These are phyloP conservation scores for Dorcoceras hygrometricum DNA, from an alignment of 257 asterid species.

Conservation along the genomic window DNA sequence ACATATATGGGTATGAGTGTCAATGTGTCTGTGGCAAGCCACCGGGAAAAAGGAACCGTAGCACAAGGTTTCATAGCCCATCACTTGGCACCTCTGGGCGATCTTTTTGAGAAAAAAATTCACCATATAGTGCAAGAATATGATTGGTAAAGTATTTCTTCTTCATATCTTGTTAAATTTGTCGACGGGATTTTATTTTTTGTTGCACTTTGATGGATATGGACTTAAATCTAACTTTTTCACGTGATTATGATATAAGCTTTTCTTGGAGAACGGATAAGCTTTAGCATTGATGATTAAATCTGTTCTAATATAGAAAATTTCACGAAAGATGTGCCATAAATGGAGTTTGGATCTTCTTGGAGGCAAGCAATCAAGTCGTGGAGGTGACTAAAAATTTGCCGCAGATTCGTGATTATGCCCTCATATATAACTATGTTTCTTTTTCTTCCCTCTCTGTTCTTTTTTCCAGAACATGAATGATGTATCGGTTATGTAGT, in stretches of 20 bases:
- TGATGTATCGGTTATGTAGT: neutral
- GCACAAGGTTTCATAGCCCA: constrained; percentile 42
- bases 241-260: too few species aligned
- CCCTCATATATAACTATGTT: neutral
- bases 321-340: neutral
- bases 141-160: neutral
- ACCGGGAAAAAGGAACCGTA: constrained; percentile 26
- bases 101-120: constrained; percentile 43
- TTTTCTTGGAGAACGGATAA: too few species aligned
- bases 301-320: neutral
- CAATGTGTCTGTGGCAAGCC: constrained; percentile 93
- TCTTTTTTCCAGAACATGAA: neutral
- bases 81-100: constrained; percentile 40
- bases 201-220: neutral
- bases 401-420: neutral
- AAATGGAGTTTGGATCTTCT: neutral
- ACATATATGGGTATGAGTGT: constrained; percentile 64
- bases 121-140: neutral
- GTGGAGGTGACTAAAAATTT: neutral
- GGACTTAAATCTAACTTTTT: neutral
- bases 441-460: too few species aligned
- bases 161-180: neutral
- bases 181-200: neutral
- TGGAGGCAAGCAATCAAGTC: neutral
- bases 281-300: too few species aligned